Evolutionary conservation across 129 eudicot genomes (phyloP).

Genomic region (Flaveria sonorensis): DNA sequence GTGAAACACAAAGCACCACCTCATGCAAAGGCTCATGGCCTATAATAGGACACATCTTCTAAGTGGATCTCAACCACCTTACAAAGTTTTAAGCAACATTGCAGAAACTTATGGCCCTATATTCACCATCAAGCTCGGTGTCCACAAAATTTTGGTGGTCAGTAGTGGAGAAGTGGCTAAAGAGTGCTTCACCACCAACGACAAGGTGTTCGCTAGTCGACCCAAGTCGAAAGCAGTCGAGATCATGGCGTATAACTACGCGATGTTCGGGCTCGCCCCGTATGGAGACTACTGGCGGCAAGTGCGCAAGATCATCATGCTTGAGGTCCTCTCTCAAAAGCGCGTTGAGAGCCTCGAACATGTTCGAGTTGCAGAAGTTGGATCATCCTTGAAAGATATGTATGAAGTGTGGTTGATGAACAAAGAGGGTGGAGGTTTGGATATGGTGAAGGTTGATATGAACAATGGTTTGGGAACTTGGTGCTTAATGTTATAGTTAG

Average conservation of each 20-base stretch:
- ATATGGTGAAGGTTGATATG: slow-evolving; percentile 35
- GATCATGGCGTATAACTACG: slow-evolving; percentile 38
- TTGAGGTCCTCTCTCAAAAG: slow-evolving; percentile 37
- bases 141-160: slow-evolving; percentile 33
- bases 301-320: slow-evolving; percentile 30
- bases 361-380: slow-evolving; percentile 32
- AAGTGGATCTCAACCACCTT: slow-evolving; percentile 15
- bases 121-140: slow-evolving; percentile 39
- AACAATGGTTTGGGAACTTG: slow-evolving; percentile 32
- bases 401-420: slow-evolving; percentile 21
- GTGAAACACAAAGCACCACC: slow-evolving; percentile 21
- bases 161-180: slow-evolving; percentile 31
- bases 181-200: slow-evolving; percentile 30
- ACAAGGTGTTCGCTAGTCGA: slow-evolving; percentile 23
- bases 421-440: neutral
- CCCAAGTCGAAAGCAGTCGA: slow-evolving; percentile 5
- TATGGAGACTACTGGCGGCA: slow-evolving; percentile 43
- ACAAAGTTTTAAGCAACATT: slow-evolving; percentile 29
- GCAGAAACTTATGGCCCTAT: slow-evolving; percentile 43
- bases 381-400: slow-evolving; percentile 6
- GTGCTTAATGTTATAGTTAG: slow-evolving; percentile 14
- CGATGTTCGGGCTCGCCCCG: slow-evolving; percentile 26
- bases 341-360: slow-evolving; percentile 34
- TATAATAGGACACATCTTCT: slow-evolving; percentile 42
- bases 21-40: slow-evolving; percentile 42